phyloP scores from a whole-genome alignment of 176 grass and related monocot species.

The Calamus simplicifolius region DNA sequence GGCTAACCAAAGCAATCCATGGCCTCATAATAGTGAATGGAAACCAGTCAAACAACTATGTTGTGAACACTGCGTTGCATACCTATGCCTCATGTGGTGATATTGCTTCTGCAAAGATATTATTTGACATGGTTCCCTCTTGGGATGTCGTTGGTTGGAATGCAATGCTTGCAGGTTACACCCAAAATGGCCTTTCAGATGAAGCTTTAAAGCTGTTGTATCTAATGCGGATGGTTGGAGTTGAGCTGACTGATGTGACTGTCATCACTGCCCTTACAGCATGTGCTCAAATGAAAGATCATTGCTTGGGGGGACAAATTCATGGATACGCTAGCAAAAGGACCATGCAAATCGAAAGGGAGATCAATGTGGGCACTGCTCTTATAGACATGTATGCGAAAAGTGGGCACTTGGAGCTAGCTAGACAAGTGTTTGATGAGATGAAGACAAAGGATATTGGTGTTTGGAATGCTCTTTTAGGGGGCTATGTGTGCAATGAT shows the following conservation, averaged over 20 bases:
- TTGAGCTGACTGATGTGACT: slow-evolving; percentile 3
- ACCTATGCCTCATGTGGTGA: neutral
- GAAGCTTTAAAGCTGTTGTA: neutral
- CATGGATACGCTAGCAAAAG: slow-evolving; percentile 1
- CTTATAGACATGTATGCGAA: slow-evolving; percentile 12
- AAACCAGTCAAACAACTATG: neutral
- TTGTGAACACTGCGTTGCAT: slow-evolving; percentile 3
- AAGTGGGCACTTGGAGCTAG: neutral
- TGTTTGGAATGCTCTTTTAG: slow-evolving; percentile 17
- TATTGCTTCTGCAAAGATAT: neutral
- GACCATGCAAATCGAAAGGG: neutral
- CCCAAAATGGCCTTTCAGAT: neutral
- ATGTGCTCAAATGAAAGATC: slow-evolving; percentile 4
- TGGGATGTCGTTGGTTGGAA: slow-evolving; percentile 11
- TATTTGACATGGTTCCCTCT: slow-evolving; percentile 3
- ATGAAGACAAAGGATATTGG: slow-evolving; percentile 6
- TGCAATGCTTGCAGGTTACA: neutral
- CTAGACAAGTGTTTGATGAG: slow-evolving; percentile 10
- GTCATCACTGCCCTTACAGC: slow-evolving; percentile 8
- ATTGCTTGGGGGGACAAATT: slow-evolving; percentile 4
- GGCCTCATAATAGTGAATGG: neutral
- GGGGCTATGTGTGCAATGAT: slow-evolving; percentile 8
- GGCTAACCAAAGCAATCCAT: slow-evolving; percentile 5
- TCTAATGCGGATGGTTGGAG: neutral
- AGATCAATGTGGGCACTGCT: slow-evolving; percentile 8